Conservation (phyloP, 768 basidiomycete species). For the Leccinellum rugosiceps region DNA sequence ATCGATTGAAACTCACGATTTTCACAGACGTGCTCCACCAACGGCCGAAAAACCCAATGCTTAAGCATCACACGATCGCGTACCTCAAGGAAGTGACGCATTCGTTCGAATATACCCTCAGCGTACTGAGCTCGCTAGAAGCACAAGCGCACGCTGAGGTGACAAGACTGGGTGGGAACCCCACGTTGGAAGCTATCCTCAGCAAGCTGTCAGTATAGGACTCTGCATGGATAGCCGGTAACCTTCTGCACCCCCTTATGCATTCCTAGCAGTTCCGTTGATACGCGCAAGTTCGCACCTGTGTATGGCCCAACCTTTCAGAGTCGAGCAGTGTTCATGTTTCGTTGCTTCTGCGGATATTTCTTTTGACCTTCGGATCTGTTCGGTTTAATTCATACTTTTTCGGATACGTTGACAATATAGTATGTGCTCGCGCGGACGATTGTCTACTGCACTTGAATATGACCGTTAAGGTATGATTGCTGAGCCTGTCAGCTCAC, state of each 20-base stretch:
- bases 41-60: slow-evolving; percentile 73
- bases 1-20: background rate
- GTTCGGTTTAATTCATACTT: background rate
- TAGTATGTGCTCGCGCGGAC: background rate
- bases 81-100: slow-evolving; percentile 75
- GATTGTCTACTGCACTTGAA: background rate
- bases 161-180: slow-evolving; percentile 72
- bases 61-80: slow-evolving; percentile 76
- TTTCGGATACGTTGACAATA: background rate
- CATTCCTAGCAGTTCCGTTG: background rate
- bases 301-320: background rate
- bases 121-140: slow-evolving; percentile 66
- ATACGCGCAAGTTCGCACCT: background rate
- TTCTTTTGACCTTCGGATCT: background rate
- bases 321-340: background rate
- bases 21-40: slow-evolving; percentile 84
- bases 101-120: slow-evolving; percentile 84
- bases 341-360: background rate
- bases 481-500: background rate
- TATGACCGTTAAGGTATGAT: background rate
- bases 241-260: background rate
- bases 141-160: slow-evolving; percentile 69
- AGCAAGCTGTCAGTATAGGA: slow-evolving; percentile 40
- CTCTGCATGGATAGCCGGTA: background rate
- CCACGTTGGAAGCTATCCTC: slow-evolving; percentile 54